phyloP scores from a whole-genome alignment of 331 rosid species.

The Stylosanthes scabra region DNA sequence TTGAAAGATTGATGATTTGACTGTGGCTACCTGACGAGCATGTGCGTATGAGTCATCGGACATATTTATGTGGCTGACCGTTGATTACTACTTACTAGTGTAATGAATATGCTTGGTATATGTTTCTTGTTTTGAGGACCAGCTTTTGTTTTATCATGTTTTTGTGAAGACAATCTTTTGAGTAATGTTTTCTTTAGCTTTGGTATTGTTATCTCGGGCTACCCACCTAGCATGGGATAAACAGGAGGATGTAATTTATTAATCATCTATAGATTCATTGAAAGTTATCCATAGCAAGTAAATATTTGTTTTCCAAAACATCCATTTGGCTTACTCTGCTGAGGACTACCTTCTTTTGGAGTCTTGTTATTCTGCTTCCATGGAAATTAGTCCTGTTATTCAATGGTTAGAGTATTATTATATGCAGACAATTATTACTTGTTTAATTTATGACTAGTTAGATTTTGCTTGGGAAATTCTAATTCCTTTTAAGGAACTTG shows the following conservation, averaged over 20 bases:
- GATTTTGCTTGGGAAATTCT: no score
- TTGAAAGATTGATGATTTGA: constrained; percentile 21
- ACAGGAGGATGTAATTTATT: constrained; percentile 25
- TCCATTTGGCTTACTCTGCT: neutral
- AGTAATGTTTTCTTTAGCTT: neutral
- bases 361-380: neutral
- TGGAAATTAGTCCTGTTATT: neutral
- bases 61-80: constrained; percentile 10
- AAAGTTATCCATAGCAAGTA: constrained; percentile 14
- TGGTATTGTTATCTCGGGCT: constrained; percentile 22
- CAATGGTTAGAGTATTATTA: no score
- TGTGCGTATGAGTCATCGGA: constrained; percentile 18
- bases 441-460: no score
- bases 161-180: constrained; percentile 29
- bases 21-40: constrained; percentile 20
- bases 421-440: no score
- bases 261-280: neutral
- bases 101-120: constrained; percentile 29
- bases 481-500: no score
- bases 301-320: neutral
- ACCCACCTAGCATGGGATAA: constrained; percentile 6
- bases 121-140: constrained; percentile 27
- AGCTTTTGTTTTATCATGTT: constrained; percentile 3
- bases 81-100: constrained; percentile 26
- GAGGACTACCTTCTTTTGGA: neutral